Base-by-base conservation (phyloP, 2,329 filamentous ascomycete genomes). In the Fusarium nematophilum region DNA sequence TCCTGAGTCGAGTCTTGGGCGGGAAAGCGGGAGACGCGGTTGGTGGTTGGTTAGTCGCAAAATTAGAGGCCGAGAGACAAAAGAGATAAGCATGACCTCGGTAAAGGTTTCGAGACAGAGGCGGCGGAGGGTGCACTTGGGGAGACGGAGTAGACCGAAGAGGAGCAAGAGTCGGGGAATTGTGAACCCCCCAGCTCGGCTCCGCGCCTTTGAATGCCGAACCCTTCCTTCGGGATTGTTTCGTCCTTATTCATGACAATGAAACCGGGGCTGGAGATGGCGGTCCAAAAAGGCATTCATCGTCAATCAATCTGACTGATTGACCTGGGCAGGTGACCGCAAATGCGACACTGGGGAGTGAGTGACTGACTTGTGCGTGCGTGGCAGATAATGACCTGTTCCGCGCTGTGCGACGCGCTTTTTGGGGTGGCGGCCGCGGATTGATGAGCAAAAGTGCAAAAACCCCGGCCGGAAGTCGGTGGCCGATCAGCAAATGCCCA, bases 341-440 rank as follows among this genome's bases (percentile, higher is more conserved):
- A 18, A 46, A 64, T 53, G 33, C 25, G 34, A 57, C 43, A 26
- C 49, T 58, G n/a, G n/a, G 31, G 30, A 30, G 30, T 27, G 39
- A 43, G 39, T 43, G 39, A 21, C 39, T 30, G 26, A 37, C 27
- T 40, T 14, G n/a, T 39, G 37, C 53, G 59, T 58, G 64, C 53
- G 56, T 68, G 65, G 60, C 63, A 63, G 59, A 56, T 31, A 62
- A 57, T 69, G 64, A 67, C 53, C 66, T 60, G 64, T 59, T 57
- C 51, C 40, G 44, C 23, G 52, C 36, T 51, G 64, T 67, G 61
- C 53, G 51, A 68, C 66, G 45, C 47, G 43, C 37, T 52, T 55
- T 46, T 53, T n/a, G n/a, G n/a, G 38, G 49, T 55, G 51, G 54
- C 52, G 42, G 50, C 54, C 55, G 58, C 36, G 52, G 57, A 44